Evolutionary conservation across 306 rosid genomes (phyloP).

Genomic region (Adenanthera pavonina): DNA sequence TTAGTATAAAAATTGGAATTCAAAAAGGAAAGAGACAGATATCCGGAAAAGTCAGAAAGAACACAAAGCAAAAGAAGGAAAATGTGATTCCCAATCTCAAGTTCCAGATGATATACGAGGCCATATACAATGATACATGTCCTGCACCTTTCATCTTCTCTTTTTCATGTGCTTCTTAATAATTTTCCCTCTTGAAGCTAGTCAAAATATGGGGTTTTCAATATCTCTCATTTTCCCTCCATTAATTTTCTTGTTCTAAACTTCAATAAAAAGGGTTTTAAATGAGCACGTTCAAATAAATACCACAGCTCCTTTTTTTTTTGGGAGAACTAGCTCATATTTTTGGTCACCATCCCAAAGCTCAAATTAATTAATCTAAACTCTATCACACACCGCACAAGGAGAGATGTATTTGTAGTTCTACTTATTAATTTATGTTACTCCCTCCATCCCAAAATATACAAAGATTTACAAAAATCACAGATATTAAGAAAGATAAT

Average conservation of each 20-base stretch:
- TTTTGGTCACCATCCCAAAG: too few species aligned
- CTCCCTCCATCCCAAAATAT: too few species aligned
- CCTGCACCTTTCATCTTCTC: not conserved
- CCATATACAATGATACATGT: not conserved
- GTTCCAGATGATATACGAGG: conserved; percentile 18
- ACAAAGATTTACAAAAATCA: too few species aligned
- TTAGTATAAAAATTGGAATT: not conserved
- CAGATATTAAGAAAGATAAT: too few species aligned
- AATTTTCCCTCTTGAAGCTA: not conserved
- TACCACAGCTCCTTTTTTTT: not conserved
- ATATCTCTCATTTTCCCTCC: not conserved
- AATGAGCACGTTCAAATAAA: not conserved
- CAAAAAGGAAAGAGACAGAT: conserved; percentile 10
- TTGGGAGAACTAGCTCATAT: too few species aligned
- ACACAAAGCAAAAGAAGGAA: not conserved
- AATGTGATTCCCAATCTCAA: not conserved
- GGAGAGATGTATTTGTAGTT: not conserved
- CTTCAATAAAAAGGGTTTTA: not conserved
- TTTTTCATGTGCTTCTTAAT: not conserved
- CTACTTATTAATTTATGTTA: not conserved
- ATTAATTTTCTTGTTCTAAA: not conserved
- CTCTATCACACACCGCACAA: too few species aligned
- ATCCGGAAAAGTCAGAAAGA: conserved; percentile 20
- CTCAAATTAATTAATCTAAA: too few species aligned
- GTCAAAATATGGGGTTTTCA: not conserved